Conservation (phyloP, 106 monocot genomes). For the Dioscorea alata region DNA sequence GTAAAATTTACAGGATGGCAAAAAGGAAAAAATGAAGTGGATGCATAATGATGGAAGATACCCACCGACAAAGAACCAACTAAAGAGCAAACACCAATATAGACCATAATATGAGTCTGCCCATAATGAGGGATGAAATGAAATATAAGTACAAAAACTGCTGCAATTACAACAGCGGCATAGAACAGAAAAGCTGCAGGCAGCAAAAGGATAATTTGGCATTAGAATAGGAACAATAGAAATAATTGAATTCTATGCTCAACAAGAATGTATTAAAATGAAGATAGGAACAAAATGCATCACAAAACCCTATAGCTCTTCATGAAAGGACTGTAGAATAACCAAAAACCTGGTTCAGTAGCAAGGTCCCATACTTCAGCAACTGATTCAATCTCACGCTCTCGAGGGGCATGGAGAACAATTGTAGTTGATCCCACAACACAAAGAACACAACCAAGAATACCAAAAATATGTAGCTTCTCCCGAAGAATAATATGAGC, state of each 20-base stretch:
- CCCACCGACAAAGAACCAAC: slow-evolving; percentile 85
- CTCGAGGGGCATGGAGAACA: slow-evolving; percentile 91
- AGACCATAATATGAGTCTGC: slow-evolving; percentile 83
- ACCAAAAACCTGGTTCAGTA: slow-evolving; percentile 75
- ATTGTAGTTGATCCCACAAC: slow-evolving; percentile 91
- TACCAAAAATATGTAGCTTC: slow-evolving; percentile 82
- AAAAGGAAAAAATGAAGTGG: background rate
- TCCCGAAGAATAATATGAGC: slow-evolving; percentile 77
- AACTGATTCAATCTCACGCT: slow-evolving; percentile 85
- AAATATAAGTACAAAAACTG: slow-evolving; percentile 55
- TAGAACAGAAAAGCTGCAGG: slow-evolving; percentile 71
- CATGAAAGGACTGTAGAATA: background rate
- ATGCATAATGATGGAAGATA: background rate
- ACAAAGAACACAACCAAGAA: slow-evolving; percentile 84
- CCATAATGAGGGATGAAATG: slow-evolving; percentile 68
- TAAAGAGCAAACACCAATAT: slow-evolving; percentile 85
- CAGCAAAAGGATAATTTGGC: slow-evolving; percentile 1
- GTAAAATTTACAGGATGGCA: background rate
- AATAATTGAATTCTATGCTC: too few relatives aligned
- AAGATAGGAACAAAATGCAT: too few relatives aligned
- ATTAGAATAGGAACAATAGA: too few relatives aligned
- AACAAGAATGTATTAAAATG: too few relatives aligned
- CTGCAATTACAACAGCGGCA: slow-evolving; percentile 42
- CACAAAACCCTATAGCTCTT: background rate
- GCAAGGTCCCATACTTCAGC: slow-evolving; percentile 85